Evolutionary conservation across 2,329 filamentous ascomycete species (phyloP), one percentile per base, ranked within the genome.

Genomic region (Phaeosphaeria sp.): DNA sequence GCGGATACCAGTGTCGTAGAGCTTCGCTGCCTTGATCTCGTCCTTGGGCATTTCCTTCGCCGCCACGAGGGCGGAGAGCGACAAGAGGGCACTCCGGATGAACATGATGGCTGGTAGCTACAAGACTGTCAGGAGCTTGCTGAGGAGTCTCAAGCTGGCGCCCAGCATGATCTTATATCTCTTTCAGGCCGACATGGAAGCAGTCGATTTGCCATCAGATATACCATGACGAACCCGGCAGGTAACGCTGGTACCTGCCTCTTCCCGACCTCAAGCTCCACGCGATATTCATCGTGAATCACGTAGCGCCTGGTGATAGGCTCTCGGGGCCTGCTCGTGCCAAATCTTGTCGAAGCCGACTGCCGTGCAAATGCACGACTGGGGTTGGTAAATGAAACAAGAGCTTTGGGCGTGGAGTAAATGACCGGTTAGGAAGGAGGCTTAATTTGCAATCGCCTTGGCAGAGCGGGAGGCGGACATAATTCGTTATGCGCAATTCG

Each of bases 1-100:
- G 33, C 72, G 72, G 41, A 77, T 73, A 7, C 77, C 78, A 39
- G 74, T 77, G 55, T 79, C 76, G 55, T 78, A 79, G 22, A 78
- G 63, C 60, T 75, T 56, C 7, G 73, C 71, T 15, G 69, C 75
- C 59, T 62, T 73, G 57, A 71, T 52, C 56, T 72, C 62, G 50
- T 78, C 73, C 50, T 76, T 73, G 11, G 71, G 65, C 60, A 77
- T 55, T 55, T 78, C 73, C 58, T 66, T 74, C 21, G 72, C 72
- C 43, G 59, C 70, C 58, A 62, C 71, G 55, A 77, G 66, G 60
- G 72, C 73, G 63, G 72, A 60, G 48, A 77, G 58, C 10, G 73
- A 74, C 39, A 76, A 64, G 46, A 76, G 55, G 17, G 66, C 66
- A 52, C 58, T 66, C 43, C 63, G 66, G n/a, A 73, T 25, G 23